Conservation (phyloP, 331 rosid genomes). For the Malus hybrid region DNA sequence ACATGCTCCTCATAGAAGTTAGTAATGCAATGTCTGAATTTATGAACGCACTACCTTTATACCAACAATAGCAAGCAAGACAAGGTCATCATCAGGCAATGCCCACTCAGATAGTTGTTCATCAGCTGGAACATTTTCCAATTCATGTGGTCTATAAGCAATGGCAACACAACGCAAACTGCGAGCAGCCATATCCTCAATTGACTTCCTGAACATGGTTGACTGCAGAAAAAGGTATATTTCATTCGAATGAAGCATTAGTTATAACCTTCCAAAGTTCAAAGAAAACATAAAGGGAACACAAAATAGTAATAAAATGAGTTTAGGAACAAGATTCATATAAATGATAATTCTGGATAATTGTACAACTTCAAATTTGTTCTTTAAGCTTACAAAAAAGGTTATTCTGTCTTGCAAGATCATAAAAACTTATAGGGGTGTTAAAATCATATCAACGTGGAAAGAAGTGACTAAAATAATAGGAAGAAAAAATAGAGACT, state of each 20-base stretch:
- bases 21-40: not conserved
- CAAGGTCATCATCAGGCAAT: constrained; percentile 77
- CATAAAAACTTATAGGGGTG: not conserved
- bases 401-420: not conserved
- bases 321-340: not conserved
- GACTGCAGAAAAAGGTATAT: constrained; percentile 29
- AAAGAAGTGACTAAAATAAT: not conserved
- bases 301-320: not conserved
- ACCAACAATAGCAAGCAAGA: constrained; percentile 90
- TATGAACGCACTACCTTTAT: constrained; percentile 49
- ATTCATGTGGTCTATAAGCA: constrained; percentile 65
- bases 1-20: not conserved
- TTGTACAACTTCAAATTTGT: not conserved
- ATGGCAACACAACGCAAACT: constrained; percentile 96
- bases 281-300: not conserved
- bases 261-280: not conserved
- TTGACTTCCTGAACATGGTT: constrained; percentile 48
- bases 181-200: constrained; percentile 80
- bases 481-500: not conserved
- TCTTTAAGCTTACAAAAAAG: no score
- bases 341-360: not conserved
- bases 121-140: not conserved
- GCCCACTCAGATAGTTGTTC: constrained; percentile 69
- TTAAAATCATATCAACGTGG: not conserved
- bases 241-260: not conserved